Evolutionary conservation across 306 rosid genomes (phyloP).

Genomic region (Senna siamea): DNA sequence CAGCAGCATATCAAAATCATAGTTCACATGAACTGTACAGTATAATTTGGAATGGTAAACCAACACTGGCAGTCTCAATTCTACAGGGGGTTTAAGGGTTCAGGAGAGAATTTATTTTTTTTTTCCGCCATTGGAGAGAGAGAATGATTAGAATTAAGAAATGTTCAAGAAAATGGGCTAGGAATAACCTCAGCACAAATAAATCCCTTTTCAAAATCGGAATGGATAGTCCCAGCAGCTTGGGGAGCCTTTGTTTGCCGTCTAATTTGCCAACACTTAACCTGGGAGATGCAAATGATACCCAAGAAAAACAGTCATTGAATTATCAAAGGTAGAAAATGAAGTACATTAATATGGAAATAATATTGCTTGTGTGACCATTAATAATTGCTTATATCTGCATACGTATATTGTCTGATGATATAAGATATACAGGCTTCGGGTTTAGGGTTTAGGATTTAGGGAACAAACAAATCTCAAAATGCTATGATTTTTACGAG

Average conservation of each 20-base stretch:
- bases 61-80: background rate
- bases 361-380: too few species aligned
- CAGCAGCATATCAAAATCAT: background rate
- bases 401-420: background rate
- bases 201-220: conserved; percentile 96
- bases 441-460: too few species aligned
- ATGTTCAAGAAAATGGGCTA: conserved; percentile 31
- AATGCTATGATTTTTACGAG: background rate
- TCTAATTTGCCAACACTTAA: conserved; percentile 98
- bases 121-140: conserved; percentile 8
- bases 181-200: conserved; percentile 93
- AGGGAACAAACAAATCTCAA: background rate
- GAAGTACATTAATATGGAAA: background rate
- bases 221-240: conserved; percentile 97
- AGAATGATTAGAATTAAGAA: conserved; percentile 12
- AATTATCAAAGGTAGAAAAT: background rate
- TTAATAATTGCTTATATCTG: background rate
- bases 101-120: too few species aligned
- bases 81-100: background rate
- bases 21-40: conserved; percentile 19
- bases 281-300: conserved; percentile 58
- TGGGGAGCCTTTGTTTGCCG: conserved; percentile 97
- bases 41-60: conserved; percentile 4
- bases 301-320: conserved; percentile 8
- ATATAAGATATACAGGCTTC: background rate